A percentile compares a stretch with the other conserved stretches of the same genome.
phyloP scores from a whole-genome alignment of 805 yeast species.

The Myxozyma geophila region DNA sequence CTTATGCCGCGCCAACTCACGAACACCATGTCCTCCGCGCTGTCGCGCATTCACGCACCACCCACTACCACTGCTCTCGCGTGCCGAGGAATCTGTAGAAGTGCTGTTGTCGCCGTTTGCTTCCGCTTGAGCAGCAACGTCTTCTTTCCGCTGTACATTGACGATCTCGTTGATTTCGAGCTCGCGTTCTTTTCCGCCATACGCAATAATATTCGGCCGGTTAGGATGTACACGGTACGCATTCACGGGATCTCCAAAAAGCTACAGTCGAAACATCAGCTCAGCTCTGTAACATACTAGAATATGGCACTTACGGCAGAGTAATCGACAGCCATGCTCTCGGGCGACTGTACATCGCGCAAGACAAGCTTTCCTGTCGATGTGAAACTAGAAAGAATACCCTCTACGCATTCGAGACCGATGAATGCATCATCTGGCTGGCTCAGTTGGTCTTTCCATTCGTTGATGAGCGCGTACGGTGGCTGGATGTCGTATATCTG shows the following conservation, averaged over 20 bases:
- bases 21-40: not conserved
- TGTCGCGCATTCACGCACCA: constrained; percentile 16
- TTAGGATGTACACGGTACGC: constrained; percentile 56
- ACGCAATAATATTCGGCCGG: constrained; percentile 63
- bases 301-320: constrained; percentile 9
- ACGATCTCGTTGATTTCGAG: constrained; percentile 47
- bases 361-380: constrained; percentile 43
- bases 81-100: not conserved
- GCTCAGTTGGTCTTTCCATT: constrained; percentile 21
- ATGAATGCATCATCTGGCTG: constrained; percentile 31
- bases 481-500: constrained; percentile 34
- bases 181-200: constrained; percentile 86
- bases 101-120: not conserved
- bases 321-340: constrained; percentile 10
- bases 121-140: not conserved
- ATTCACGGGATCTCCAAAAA: constrained; percentile 54
- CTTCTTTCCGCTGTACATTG: constrained; percentile 11
- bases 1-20: constrained; percentile 14
- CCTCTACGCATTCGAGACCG: constrained; percentile 34
- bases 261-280: constrained; percentile 28
- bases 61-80: too few species aligned
- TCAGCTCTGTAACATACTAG: not conserved
- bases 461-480: constrained; percentile 33
- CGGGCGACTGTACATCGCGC: constrained; percentile 41
- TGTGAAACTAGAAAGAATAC: constrained; percentile 42